Base-by-base conservation (phyloP, 495 filamentous ascomycete species). In the Aspergillus sparsus region DNA sequence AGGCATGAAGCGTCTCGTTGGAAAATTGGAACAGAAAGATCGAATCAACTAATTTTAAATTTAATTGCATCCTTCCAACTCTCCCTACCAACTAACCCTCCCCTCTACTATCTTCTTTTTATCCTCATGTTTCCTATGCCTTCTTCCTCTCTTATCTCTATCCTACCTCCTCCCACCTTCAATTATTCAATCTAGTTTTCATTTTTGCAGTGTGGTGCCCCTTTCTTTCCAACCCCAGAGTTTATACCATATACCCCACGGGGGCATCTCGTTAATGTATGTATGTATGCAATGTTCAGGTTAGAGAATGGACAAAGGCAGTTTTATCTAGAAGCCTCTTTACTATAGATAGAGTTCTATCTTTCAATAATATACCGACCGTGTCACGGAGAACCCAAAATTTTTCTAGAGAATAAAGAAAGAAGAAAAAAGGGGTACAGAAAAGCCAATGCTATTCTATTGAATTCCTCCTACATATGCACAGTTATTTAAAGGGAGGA, bases 1-100 rank as follows among this genome's bases (percentile, higher is more conserved):
- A 35, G 88, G 81, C 50, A 89, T 97, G 64, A 97, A 96, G 84
- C 90, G 88, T 73, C 75, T 96, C 65, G 80, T 96, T 9, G 83
- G 82, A 44, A 83, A 88, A 69, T 67, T 89, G 64, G 92, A 77
- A 60, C 73, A 79, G 60, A 77, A 75, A 60, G 77, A 79, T 65
- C 69, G 73, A 15, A 68, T 58, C 36, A 51, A 39, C 56, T 58
- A 58, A 49, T 18, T 33, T 15, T 52, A 45, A 32, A 35, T 27
- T 35, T 12, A 47, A 32, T 47, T 27, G 13, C 11, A 15, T 33
- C 37, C 35, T 57, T 33, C 34, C 11, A 21, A 47, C 42, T 33
- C 27, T 36, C 7, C 12, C 47, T 49, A 49, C 5, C n/a, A 27
- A 3, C 21, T 27, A 27, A 27, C 21, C 44, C n/a, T 2, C 15